Percentiles rank a stretch among this genome's conserved stretches.
These are phyloP conservation scores for Isabelozyma pseudorhagii DNA, from an alignment of 805 yeast species.

Conservation along the genomic window DNA sequence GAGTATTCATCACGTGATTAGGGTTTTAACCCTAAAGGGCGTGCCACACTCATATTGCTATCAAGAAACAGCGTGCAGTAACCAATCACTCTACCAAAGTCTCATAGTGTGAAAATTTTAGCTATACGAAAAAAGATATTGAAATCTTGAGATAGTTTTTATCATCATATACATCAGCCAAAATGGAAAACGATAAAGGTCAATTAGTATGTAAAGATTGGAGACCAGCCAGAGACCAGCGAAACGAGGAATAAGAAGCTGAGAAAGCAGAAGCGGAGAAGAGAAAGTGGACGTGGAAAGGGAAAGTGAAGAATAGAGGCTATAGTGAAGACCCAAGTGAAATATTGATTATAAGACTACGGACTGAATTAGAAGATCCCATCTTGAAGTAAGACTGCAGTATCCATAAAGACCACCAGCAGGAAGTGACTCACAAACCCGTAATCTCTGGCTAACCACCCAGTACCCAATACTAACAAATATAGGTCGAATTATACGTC, in stretches of 20 bases:
- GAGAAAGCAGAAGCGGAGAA: too few relatives aligned
- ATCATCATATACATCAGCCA: conserved; percentile 35
- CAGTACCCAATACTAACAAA: conserved; percentile 21
- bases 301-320: too few relatives aligned
- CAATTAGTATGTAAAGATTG: conserved; percentile 80
- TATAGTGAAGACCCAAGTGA: too few relatives aligned
- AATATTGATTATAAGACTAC: too few relatives aligned
- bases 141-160: conserved; percentile 6
- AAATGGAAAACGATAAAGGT: conserved; percentile 99
- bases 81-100: not conserved
- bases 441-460: not conserved
- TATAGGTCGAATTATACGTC: conserved; percentile 98
- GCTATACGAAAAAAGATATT: not conserved
- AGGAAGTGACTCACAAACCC: too few relatives aligned
- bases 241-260: not conserved
- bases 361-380: too few relatives aligned
- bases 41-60: not conserved
- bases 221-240: not conserved
- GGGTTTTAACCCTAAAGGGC: conserved; percentile 1
- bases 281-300: too few relatives aligned
- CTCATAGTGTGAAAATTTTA: conserved; percentile 1
- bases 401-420: too few relatives aligned
- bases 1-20: not conserved
- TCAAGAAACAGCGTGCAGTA: conserved; percentile 1
- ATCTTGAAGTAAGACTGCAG: too few relatives aligned